Evolutionary conservation across 2,329 filamentous ascomycete genomes (phyloP), one percentile per base, ranked within the genome.

Genomic region (Fusarium devonianum): DNA sequence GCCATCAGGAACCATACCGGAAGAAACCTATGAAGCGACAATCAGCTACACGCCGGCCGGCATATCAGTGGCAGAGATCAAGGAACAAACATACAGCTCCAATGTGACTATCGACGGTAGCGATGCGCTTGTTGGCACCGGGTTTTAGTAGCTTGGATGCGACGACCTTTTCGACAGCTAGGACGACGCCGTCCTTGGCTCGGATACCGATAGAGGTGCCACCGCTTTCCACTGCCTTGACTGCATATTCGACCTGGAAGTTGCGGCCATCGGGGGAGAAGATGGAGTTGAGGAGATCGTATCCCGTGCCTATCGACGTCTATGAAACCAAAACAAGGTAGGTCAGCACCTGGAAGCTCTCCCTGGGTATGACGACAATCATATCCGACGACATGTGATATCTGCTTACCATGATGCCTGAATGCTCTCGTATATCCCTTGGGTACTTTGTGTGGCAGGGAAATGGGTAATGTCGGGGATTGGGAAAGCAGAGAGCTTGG

Each of bases 221-320:
- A 63, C 93, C 94, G 69, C 95, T 97, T 79, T 99, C 94, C 58
- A 99, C 94, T 47, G 94, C 94, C 82, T 99, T 99, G 66, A 95
- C 89, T 64, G 94, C 94, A 75, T 99, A 99, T 82, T 99, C 94
- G 75, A 95, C 91, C 78, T 99, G 94, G 76, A 99, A 99, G 76
- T 99, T 99, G 67, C 94, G 90, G 71, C 94, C 94, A 78, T 99
- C 94, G 63, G 94, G 94, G 37, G 94, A 97, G 83, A 97, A 99
- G 80, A 97, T 95, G 70, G 94, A 97, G 84, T 99, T 99, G 73
- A 91, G 91, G 69, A 99, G 88, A 85, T 99, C 94, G 80, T 99
- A 99, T 71, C 94, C 94, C 69, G 94, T 99, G 72, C 94, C 94
- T 89, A 99, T 99, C 71, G 94, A 99, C 70, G 94, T 99, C 94